Evolutionary conservation across 768 basidiomycete species (phyloP).

Genomic region (Leccinum boreale): DNA sequence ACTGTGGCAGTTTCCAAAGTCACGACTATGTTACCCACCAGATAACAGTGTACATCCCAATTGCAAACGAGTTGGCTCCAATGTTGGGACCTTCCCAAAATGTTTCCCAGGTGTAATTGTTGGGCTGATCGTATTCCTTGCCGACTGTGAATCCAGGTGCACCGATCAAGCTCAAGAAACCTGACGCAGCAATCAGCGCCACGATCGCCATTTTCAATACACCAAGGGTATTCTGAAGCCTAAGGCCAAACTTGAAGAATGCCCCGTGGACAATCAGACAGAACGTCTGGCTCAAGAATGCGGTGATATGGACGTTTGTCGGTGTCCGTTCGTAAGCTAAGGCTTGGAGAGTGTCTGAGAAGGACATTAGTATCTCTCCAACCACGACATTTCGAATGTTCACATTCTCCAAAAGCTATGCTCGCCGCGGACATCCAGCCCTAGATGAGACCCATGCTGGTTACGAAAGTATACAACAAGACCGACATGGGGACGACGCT

Average conservation of each 20-base stretch:
- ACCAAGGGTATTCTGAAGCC: slow-evolving; percentile 62
- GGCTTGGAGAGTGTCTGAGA: slow-evolving; percentile 58
- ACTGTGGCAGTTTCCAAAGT: neutral
- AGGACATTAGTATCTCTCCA: neutral
- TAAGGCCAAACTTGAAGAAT: slow-evolving; percentile 51
- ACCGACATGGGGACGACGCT: slow-evolving; percentile 18
- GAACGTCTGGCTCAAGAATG: slow-evolving; percentile 53
- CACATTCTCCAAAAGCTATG: slow-evolving; percentile 74
- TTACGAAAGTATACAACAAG: neutral
- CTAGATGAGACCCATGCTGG: slow-evolving; percentile 28
- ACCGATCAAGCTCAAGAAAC: slow-evolving; percentile 48
- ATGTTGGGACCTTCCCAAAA: slow-evolving; percentile 63
- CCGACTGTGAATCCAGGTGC: slow-evolving; percentile 48
- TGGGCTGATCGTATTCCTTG: slow-evolving; percentile 48
- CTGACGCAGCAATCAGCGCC: slow-evolving; percentile 47
- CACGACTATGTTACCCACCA: slow-evolving; percentile 41
- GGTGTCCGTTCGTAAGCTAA: slow-evolving; percentile 44
- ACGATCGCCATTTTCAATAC: slow-evolving; percentile 59
- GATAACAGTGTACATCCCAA: slow-evolving; percentile 65
- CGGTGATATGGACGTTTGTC: slow-evolving; percentile 49
- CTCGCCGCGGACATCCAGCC: slow-evolving; percentile 57
- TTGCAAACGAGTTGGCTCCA: slow-evolving; percentile 58
- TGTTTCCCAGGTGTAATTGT: slow-evolving; percentile 56
- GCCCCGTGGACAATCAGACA: slow-evolving; percentile 56
- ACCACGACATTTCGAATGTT: slow-evolving; percentile 3